Evolutionary conservation across 2,329 filamentous ascomycete species (phyloP), one percentile per base, ranked within the genome.

Genomic region (Fusarium sp.): DNA sequence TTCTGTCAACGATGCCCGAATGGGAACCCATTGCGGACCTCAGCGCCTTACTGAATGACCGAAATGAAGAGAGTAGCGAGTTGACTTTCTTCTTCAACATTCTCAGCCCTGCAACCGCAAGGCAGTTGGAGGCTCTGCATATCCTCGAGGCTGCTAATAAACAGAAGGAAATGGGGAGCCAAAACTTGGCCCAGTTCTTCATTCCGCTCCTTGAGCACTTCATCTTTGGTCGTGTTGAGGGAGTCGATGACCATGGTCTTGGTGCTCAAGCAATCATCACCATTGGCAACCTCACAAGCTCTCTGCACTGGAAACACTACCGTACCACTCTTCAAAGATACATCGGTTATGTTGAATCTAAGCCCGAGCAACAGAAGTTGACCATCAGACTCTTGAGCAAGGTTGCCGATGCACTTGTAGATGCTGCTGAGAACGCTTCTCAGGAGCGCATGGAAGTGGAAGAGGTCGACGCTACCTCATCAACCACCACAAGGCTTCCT

Each of bases 161-260:
- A 11, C 84, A 85, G 56, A 84, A 87, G 14, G 84, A 88, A 48
- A 82, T 99, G 61, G 86, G 86, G 64, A 92, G 92, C 73, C 88
- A 88, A 52, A 97, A 97, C 73, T 85, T 97, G 66, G 90, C 90
- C 60, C 90, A 95, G 19, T 92, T 97, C 74, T 93, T 98, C 75
- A 87, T 99, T 40, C 96, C 96, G 1, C 83, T 99, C 20, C 84
- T 98, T 11, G 96, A 99, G 75, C 94, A 97, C 76, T 98, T 97
- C 75, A 90, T 97, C 23, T 95, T 97, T 75, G 91, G 94, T 60
- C 88, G 91, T 62, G 88, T 87, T 6, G 92, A 93, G 47, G 84
- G 85, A 10, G 83, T 78, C 22, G 93, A 97, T 76, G 94, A 93
- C 35, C 92, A 96, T 71, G 95, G 94, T 49, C 84, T 98, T 53